Evolutionary conservation across 1,284 basidiomycete species (phyloP).

Genomic region (Xerocomus nothofagi): DNA sequence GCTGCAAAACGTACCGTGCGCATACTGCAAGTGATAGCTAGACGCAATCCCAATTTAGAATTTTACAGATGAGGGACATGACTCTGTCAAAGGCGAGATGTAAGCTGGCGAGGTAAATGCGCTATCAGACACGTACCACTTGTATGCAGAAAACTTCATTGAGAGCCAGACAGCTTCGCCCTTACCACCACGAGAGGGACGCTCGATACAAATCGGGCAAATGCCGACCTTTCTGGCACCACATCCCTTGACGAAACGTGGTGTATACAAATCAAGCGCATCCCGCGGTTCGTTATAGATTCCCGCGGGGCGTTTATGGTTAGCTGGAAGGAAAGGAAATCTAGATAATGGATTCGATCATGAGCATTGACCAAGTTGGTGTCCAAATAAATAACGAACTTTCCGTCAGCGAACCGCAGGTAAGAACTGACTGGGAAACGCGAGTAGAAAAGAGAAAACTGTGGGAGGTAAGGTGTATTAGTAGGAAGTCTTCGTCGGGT

Average conservation of each 20-base stretch:
- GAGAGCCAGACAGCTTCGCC: conserved; percentile 66
- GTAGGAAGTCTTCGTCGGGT: conserved; percentile 49
- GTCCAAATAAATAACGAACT: conserved; percentile 25
- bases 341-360: conserved; percentile 26
- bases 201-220: conserved; percentile 76
- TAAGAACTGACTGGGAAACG: conserved; percentile 63
- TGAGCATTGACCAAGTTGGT: not conserved
- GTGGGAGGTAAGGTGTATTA: conserved; percentile 43
- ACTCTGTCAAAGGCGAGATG: conserved; percentile 18
- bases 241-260: conserved; percentile 71
- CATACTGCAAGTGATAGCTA: conserved; percentile 80
- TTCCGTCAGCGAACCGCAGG: conserved; percentile 35
- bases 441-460: conserved; percentile 61
- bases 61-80: conserved; percentile 3
- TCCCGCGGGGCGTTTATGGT: conserved; percentile 47
- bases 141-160: conserved; percentile 80
- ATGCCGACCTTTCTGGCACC: conserved; percentile 70
- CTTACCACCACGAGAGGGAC: conserved; percentile 58
- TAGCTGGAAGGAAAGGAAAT: conserved; percentile 31
- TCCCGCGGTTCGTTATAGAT: conserved; percentile 56
- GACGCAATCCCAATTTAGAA: conserved; percentile 3
- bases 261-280: conserved; percentile 70
- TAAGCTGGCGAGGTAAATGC: conserved; percentile 6
- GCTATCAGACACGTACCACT: conserved; percentile 51
- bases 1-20: conserved; percentile 57